phyloP scores from a whole-genome alignment of 2,329 filamentous ascomycete genomes.

The Teratosphaeria gauchensis region DNA sequence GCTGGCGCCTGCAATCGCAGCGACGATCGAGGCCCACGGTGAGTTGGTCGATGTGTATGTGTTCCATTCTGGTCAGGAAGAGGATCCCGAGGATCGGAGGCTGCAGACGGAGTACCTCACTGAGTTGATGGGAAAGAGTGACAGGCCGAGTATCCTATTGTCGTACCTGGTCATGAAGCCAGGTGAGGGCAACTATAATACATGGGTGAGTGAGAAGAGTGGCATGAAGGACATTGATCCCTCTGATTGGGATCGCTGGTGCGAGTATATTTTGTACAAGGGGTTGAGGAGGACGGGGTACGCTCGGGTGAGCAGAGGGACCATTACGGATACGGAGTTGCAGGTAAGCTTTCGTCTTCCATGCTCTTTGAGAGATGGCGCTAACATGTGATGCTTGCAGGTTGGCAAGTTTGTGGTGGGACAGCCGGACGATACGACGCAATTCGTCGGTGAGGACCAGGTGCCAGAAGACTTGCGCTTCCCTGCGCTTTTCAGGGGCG shows the following conservation, averaged over 20 bases:
- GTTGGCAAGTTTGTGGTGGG: slow-evolving; percentile 88
- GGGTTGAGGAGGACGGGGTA: slow-evolving; percentile 77
- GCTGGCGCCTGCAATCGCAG: slow-evolving; percentile 88
- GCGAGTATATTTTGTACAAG: slow-evolving; percentile 97
- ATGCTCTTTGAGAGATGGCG: neutral
- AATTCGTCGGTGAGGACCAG: slow-evolving; percentile 60
- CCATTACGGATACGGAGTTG: slow-evolving; percentile 94
- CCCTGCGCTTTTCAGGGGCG: slow-evolving; percentile 70
- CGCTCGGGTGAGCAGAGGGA: slow-evolving; percentile 75
- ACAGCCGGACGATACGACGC: slow-evolving; percentile 53
- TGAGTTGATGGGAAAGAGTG: slow-evolving; percentile 73
- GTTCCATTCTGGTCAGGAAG: slow-evolving; percentile 97
- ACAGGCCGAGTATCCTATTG: slow-evolving; percentile 73
- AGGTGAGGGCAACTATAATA: slow-evolving; percentile 90
- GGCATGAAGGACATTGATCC: slow-evolving; percentile 95
- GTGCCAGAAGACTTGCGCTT: slow-evolving; percentile 73
- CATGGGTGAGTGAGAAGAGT: slow-evolving; percentile 73
- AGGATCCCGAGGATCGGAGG: slow-evolving; percentile 83
- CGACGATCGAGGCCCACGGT: slow-evolving; percentile 90
- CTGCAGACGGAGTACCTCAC: slow-evolving; percentile 80
- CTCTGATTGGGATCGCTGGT: slow-evolving; percentile 94
- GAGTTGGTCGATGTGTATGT: slow-evolving; percentile 87
- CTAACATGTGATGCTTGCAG: slow-evolving; percentile 27
- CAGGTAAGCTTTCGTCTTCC: slow-evolving; percentile 48
- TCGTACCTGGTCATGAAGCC: slow-evolving; percentile 90